Percentiles rank a stretch among this genome's conserved stretches.
Conservation (phyloP, 495 filamentous ascomycete species). For the Hypoxylon fragiforme region DNA sequence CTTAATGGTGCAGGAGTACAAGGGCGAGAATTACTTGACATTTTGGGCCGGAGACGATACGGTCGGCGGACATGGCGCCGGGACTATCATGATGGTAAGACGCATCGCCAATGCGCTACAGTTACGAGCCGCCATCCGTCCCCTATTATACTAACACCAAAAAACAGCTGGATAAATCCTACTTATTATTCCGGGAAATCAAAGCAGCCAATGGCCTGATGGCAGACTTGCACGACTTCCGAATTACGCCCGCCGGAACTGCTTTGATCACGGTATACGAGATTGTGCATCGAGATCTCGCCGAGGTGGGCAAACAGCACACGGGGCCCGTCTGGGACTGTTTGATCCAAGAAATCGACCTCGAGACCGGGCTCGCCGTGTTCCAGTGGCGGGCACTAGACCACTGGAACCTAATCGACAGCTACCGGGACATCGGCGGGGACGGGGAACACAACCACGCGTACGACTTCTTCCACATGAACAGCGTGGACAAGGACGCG, state of each 20-base stretch:
- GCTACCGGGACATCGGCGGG: slow-evolving; percentile 20
- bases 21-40: slow-evolving; percentile 49
- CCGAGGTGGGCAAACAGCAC: slow-evolving; percentile 35
- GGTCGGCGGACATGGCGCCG: slow-evolving; percentile 52
- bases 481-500: slow-evolving; percentile 61
- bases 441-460: slow-evolving; percentile 38
- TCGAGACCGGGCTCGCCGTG: slow-evolving; percentile 44
- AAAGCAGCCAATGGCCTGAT: slow-evolving; percentile 17
- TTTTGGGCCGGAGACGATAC: slow-evolving; percentile 57
- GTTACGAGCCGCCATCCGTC: neutral
- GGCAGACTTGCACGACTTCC: slow-evolving; percentile 50
- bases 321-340: slow-evolving; percentile 52
- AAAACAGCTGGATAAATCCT: slow-evolving; percentile 18
- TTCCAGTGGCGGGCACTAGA: slow-evolving; percentile 49
- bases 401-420: slow-evolving; percentile 37
- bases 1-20: slow-evolving; percentile 46
- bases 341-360: slow-evolving; percentile 53
- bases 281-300: slow-evolving; percentile 40
- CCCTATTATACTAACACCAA: neutral
- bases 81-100: slow-evolving; percentile 54
- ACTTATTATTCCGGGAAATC: slow-evolving; percentile 14
- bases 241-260: slow-evolving; percentile 49
- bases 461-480: slow-evolving; percentile 69
- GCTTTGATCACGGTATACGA: slow-evolving; percentile 52
- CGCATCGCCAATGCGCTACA: neutral